These are phyloP conservation scores for Phaeosphaeriaceae sp. DNA, from an alignment of 2,329 filamentous ascomycete genomes.

Conservation along the genomic window DNA sequence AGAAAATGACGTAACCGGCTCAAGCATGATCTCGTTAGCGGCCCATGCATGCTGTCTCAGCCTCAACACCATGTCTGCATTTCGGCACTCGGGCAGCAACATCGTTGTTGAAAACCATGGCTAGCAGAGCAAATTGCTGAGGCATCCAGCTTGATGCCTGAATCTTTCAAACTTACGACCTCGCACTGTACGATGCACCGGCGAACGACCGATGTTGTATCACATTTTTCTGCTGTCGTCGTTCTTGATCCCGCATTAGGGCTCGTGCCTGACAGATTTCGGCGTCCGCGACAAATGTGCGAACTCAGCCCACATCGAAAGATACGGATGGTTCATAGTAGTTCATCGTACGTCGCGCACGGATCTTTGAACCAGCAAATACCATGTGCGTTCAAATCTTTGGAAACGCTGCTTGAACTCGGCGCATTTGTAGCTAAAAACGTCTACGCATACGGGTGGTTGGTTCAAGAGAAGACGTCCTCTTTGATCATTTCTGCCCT, in stretches of 20 bases:
- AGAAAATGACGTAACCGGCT: not conserved
- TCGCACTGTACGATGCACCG: not conserved
- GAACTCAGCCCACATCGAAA: not conserved
- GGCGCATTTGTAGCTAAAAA: not conserved
- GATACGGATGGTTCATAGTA: not conserved
- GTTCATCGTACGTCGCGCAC: not conserved
- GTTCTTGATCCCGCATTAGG: no score
- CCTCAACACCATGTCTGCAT: conserved; percentile 13
- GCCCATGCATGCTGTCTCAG: conserved; percentile 11
- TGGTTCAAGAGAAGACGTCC: not conserved
- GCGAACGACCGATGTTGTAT: not conserved
- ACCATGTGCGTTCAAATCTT: not conserved
- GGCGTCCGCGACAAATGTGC: not conserved
- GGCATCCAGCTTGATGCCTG: not conserved
- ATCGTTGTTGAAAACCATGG: not conserved
- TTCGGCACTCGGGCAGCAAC: not conserved
- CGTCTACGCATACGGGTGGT: not conserved
- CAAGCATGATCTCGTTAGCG: not conserved
- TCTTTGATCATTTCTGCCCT: conserved; percentile 24
- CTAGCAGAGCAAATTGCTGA: not conserved
- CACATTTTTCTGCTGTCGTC: not conserved
- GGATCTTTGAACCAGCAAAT: not conserved
- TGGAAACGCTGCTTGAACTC: no score
- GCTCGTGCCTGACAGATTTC: not conserved
- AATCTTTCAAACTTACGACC: not conserved